Conservation (phyloP, 2,329 filamentous ascomycete species). For the Calcarisporium arbuscula region DNA sequence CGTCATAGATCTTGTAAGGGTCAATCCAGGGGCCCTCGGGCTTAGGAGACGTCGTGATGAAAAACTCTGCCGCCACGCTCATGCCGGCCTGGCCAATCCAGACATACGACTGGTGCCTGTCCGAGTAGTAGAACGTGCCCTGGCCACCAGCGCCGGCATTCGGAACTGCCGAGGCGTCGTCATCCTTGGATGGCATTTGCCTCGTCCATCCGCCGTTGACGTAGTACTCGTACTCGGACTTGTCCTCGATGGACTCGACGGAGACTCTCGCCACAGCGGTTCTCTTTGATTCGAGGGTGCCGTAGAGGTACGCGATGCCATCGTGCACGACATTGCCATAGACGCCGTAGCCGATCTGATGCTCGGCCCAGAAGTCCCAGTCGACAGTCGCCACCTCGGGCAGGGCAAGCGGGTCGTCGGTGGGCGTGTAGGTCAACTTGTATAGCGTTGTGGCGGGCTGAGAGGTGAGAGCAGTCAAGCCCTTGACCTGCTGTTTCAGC, state of each 20-base stretch:
- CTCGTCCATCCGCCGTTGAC: slow-evolving; percentile 11
- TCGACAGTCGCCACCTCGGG: slow-evolving; percentile 9
- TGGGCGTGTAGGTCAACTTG: slow-evolving; percentile 12
- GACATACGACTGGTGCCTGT: slow-evolving; percentile 13
- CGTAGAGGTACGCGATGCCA: slow-evolving; percentile 14
- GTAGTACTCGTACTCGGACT: slow-evolving; percentile 14
- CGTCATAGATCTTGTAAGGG: slow-evolving; percentile 8
- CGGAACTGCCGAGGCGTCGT: slow-evolving; percentile 9
- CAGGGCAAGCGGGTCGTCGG: slow-evolving; percentile 6
- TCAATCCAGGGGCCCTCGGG: slow-evolving; percentile 10
- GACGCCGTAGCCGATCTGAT: slow-evolving; percentile 10
- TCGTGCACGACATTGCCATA: slow-evolving; percentile 14
- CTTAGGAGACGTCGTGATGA: slow-evolving; percentile 12
- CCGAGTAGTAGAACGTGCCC: slow-evolving; percentile 16
- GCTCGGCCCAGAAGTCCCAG: slow-evolving; percentile 9
- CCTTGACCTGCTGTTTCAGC: slow-evolving; percentile 5
- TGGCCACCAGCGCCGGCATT: slow-evolving; percentile 16
- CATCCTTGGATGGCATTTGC: slow-evolving; percentile 8
- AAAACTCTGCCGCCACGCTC: slow-evolving; percentile 14
- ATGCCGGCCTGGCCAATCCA: slow-evolving; percentile 15
- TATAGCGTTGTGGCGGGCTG: slow-evolving; percentile 7
- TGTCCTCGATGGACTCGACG: slow-evolving; percentile 11
- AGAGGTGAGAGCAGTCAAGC: slow-evolving; percentile 2
- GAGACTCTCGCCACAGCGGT: slow-evolving; percentile 14
- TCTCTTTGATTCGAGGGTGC: slow-evolving; percentile 8